Conservation (phyloP, 371 early-diverging fungal species). For the Circinella umbellata region DNA sequence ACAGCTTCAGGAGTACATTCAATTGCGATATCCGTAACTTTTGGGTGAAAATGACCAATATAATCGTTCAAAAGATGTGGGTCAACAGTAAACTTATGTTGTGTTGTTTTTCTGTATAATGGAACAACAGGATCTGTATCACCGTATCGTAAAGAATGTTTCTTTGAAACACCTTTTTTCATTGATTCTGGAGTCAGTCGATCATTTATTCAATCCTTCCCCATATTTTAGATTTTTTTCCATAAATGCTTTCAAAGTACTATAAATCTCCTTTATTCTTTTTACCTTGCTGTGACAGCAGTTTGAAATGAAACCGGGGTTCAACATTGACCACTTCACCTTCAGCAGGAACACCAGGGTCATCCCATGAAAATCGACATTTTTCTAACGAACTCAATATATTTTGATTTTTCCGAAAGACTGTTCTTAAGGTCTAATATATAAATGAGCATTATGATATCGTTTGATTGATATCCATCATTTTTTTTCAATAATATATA, state of each 20-base stretch:
- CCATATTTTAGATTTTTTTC: too few species aligned
- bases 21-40: slow-evolving; percentile 17
- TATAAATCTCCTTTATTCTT: background rate
- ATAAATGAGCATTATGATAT: background rate
- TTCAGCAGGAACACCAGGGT: slow-evolving; percentile 3
- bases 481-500: background rate
- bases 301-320: slow-evolving; percentile 5
- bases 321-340: background rate
- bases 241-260: background rate
- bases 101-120: slow-evolving; percentile 20
- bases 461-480: background rate
- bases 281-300: slow-evolving; percentile 9
- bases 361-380: slow-evolving; percentile 13
- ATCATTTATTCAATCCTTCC: too few species aligned
- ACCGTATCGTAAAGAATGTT: slow-evolving; percentile 22
- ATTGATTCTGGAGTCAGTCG: too few species aligned
- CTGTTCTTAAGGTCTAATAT: slow-evolving; percentile 13
- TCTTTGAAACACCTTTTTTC: slow-evolving; percentile 18
- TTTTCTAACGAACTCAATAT: slow-evolving; percentile 10
- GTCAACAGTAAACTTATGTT: slow-evolving; percentile 20
- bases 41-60: slow-evolving; percentile 19
- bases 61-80: slow-evolving; percentile 19
- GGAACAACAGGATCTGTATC: slow-evolving; percentile 17
- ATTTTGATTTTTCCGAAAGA: slow-evolving; percentile 21
- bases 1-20: slow-evolving; percentile 18